A percentile compares a stretch with the other conserved stretches of the same genome.
Conservation (phyloP, 202 grass and related monocot genomes). For the Schoenoplectus triqueter region DNA sequence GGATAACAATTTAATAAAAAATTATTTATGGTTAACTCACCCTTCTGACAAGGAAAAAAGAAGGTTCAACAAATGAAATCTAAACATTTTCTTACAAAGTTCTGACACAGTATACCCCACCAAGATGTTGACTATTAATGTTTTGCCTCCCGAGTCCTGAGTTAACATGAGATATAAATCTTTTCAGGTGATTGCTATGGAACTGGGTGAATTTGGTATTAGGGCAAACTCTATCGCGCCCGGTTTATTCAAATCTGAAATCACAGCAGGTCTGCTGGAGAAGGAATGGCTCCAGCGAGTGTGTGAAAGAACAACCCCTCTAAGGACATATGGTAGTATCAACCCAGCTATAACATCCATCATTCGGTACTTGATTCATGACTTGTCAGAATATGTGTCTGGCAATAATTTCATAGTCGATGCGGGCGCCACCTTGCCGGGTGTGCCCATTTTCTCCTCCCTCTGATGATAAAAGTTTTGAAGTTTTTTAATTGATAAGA, state of each 20-base stretch:
- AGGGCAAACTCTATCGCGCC: slow-evolving; percentile 49
- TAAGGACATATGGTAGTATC: slow-evolving; percentile 38
- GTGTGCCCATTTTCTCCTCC: slow-evolving; percentile 48
- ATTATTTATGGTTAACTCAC: background rate
- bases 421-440: slow-evolving; percentile 41
- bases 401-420: slow-evolving; percentile 48
- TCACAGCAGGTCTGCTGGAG: slow-evolving; percentile 37
- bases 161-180: background rate
- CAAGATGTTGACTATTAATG: background rate
- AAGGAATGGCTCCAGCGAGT: slow-evolving; percentile 42
- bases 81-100: background rate
- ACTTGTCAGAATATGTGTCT: slow-evolving; percentile 44
- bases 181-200: slow-evolving; percentile 46
- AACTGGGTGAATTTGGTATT: slow-evolving; percentile 45
- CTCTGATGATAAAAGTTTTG: slow-evolving; percentile 26
- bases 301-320: slow-evolving; percentile 41
- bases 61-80: background rate
- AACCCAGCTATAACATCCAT: slow-evolving; percentile 48
- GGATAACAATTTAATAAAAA: background rate
- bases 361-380: slow-evolving; percentile 46
- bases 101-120: background rate
- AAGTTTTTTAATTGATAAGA: background rate
- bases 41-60: no score
- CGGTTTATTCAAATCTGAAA: slow-evolving; percentile 50
- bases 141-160: background rate